Percentiles rank a stretch among this genome's conserved stretches.
These are phyloP conservation scores for Globisporangium canariense DNA, from an alignment of 352 stramenopile species.

Conservation along the genomic window DNA sequence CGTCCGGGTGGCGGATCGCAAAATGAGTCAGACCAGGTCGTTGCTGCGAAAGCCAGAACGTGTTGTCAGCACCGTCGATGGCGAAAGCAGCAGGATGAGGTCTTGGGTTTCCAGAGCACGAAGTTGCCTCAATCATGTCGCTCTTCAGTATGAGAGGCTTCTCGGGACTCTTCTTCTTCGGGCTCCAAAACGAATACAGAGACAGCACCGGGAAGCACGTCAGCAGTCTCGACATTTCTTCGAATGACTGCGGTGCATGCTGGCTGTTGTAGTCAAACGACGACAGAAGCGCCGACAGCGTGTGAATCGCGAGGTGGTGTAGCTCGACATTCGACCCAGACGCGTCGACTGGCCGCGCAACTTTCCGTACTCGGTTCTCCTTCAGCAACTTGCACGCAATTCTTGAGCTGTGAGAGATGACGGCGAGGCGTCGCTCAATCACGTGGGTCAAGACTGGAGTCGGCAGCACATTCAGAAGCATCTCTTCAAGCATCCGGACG, in stretches of 20 bases:
- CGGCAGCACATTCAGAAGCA: constrained; percentile 70
- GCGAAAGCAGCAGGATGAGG: constrained; percentile 44
- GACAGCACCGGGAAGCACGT: constrained; percentile 71
- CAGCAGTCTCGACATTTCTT: constrained; percentile 79
- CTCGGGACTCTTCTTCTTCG: constrained; percentile 59
- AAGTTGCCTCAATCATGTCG: constrained; percentile 55
- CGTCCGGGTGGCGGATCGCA: constrained; percentile 32
- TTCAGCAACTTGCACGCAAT: constrained; percentile 62
- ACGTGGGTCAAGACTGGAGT: constrained; percentile 78
- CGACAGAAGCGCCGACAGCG: constrained; percentile 58
- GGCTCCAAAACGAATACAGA: constrained; percentile 85
- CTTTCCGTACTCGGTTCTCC: constrained; percentile 38
- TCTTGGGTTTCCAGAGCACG: constrained; percentile 41
- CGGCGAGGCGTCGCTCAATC: constrained; percentile 70
- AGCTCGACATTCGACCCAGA: constrained; percentile 53
- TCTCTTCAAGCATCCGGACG: constrained; percentile 73
- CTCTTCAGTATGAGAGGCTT: constrained; percentile 39
- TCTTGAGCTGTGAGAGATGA: constrained; percentile 76
- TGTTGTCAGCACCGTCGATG: constrained; percentile 48
- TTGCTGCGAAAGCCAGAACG: constrained; percentile 76
- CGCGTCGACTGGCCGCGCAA: constrained; percentile 31
- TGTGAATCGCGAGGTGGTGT: constrained; percentile 83
- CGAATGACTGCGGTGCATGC: constrained; percentile 54
- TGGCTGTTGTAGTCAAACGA: constrained; percentile 67
- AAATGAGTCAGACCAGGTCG: constrained; percentile 56